Base-by-base conservation (phyloP, 2,329 filamentous ascomycete species). In the Clonostachys byssicola region DNA sequence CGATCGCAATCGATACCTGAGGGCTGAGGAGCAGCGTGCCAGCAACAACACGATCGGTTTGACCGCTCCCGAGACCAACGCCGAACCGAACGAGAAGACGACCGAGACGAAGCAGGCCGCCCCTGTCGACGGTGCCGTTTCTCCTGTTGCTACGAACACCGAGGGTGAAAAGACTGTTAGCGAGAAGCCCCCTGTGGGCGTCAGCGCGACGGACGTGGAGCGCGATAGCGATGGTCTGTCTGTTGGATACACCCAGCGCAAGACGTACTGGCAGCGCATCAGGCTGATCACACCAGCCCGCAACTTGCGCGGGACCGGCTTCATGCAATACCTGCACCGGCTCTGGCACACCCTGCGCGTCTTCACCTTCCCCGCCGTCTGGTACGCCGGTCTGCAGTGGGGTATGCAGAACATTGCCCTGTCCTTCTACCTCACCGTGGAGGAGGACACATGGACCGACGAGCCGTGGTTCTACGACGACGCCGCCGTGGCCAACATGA, bases 401-500 rank as follows among this genome's bases (percentile, higher is more conserved):
- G 78, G 78, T 5, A 67, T 75, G 33, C 79, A 82, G 58, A 78
- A 81, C 52, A 76, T 78, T n/a, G 81, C 78, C 61, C 62, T 83
- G 18, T 76, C 75, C 2, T 81, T 83, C 56, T 81, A 82, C 51
- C 64, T 80, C 34, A 82, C 78, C 0, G 69, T 81, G 2, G 71
- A 80, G 55, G 75, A 82, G 53, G 76, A 80, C 51, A 73, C 73
- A 52, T 81, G 77, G 73, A 74, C 72, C 23, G 70, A 63, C 0
- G 60, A 65, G 10, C 79, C 79, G 0, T 82, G 75, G 71, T 73
- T 78, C 57, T 83, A 82, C 56, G 67, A 62, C 35, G 71, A 78
- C 48, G 70, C 72, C 2, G 71, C 70, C 3, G 74, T 78, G 5
- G 78, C 76, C 2, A 73, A 82, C 46, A 81, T 81, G 75, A 80